These are phyloP conservation scores for Puccinellia tenuiflora DNA, from an alignment of 176 grass and related monocot genomes.

Conservation along the genomic window DNA sequence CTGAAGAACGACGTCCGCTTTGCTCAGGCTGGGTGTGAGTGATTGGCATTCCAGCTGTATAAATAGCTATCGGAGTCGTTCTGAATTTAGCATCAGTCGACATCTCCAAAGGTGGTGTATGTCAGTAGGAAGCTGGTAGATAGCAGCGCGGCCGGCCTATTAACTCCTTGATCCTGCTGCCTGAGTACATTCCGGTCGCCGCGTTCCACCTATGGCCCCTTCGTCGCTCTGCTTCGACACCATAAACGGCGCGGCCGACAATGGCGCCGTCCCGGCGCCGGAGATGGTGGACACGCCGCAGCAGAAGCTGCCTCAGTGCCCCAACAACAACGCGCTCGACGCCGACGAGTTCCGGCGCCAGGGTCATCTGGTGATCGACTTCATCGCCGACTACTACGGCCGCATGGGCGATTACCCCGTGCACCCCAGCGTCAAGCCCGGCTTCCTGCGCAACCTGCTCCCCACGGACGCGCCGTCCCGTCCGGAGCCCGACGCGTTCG, in stretches of 20 bases:
- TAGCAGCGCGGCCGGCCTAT: not conserved
- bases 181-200: not conserved
- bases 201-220: conserved; percentile 10
- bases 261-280: not conserved
- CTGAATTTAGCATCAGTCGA: not conserved
- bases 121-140: not conserved
- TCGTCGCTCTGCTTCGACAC: conserved; percentile 13
- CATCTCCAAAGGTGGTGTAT: not conserved
- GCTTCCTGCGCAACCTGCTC: conserved; percentile 34
- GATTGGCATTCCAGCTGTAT: not conserved
- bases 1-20: not conserved
- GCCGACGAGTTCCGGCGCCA: conserved; percentile 40
- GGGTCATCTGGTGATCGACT: conserved; percentile 35
- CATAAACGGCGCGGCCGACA: not conserved
- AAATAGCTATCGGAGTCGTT: conserved; percentile 6
- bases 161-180: not conserved
- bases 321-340: conserved; percentile 11
- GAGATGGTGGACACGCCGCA: not conserved
- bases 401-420: conserved; percentile 38
- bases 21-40: no score
- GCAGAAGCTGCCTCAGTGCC: not conserved
- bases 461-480: conserved; percentile 3
- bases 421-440: conserved; percentile 28
- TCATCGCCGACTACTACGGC: conserved; percentile 61
- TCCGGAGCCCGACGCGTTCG: conserved; percentile 28